Base-by-base conservation (phyloP, 2,329 filamentous ascomycete genomes). In the Sclerotinia minor region DNA sequence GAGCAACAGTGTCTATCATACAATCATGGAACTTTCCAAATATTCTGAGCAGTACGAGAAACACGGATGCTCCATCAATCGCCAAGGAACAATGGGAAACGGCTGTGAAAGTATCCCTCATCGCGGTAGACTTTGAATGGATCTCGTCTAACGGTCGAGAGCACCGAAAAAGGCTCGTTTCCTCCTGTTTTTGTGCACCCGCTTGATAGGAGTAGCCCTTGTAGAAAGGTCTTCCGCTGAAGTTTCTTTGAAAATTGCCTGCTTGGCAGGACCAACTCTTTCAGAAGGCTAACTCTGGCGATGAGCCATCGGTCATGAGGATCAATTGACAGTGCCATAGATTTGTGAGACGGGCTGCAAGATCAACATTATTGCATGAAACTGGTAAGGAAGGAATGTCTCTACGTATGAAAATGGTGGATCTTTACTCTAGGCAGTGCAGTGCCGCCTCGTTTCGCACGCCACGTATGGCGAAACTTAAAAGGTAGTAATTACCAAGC, bases 1-100 rank as follows among this genome's bases (percentile, higher is more conserved):
- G 64, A 41, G 64, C 64, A 60, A 60, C 24, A 26, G 32, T 66
- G 5, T 45, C 44, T 60, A 66, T 24, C 3, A 66, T 60, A 21
- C n/a, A 17, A 66, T 66, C 53, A 32, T 44, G 52, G 6, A 66
- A 66, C 2, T 59, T 66, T 19, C 44, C 45, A 4, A 60, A 32
- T 9, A n/a, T 53, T 19, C 26, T 53, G 19, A 54, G 45, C 0
- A 35, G n/a, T 1, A 24, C 26, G 29, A 60, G 64, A 17, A 6
- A 60, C 54, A 4, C 54, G 45, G 44, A 66, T 24, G 21, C 64
- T 41, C 1, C 45, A 54, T 35, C 45, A 53, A 60, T 45, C 9
- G 64, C n/a, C 44, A 17, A 66, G 5, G 3, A 38, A 13, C 9
- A 61, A 8, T 8, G 45, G 54, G 2, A 35, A 35, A n/a, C 21